Base-by-base conservation (phyloP, 192 early-diverging fungal species). In the Backusella mclennaniae region DNA sequence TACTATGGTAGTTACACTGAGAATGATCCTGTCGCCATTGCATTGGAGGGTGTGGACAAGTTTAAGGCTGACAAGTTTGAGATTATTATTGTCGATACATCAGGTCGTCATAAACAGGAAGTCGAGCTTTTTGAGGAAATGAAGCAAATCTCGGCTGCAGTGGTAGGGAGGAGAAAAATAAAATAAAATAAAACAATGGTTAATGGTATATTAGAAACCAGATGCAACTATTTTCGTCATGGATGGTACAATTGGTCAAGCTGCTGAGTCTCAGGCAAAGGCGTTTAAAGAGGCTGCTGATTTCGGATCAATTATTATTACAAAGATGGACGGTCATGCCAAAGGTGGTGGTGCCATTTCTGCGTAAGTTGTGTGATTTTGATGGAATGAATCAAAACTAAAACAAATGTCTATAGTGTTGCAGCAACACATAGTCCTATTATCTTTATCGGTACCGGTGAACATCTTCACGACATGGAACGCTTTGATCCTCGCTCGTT, bases 331-430 rank as follows among this genome's bases (percentile, higher is more conserved):
- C 82, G 97, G 97, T 21, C 97, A 98, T 74, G 97, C 97, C 23
- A 98, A 98, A 84, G 97, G 97, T 81, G 97, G 97, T 82, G 97
- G 97, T 86, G 97, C 97, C 31, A 98, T 98, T 53, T 97, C 96
- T 41, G 97, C 97, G 80, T 88, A 87, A 78, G 87, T 82, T 14
- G 11, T 0, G 0, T 21, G 5, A 44, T 21, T 23, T 31, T 39
- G 38, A n/a, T 52, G 7, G 9, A 11, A n/a, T 12, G 26, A 4
- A 71, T 26, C 36, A 15, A 6, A 8, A 36, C 4, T 52, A 31
- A 39, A 35, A 26, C 0, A 26, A 12, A 69, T 31, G 23, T 67
- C 39, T 26, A n/a, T 2, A 90, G 89, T 42, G 97, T 98, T 21
- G 97, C 97, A 6, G 96, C 97, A 5, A 98, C 96, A 1, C 87